These are phyloP conservation scores for Rhizophagus clarus DNA, from an alignment of 192 early-diverging fungal species.

Conservation along the genomic window DNA sequence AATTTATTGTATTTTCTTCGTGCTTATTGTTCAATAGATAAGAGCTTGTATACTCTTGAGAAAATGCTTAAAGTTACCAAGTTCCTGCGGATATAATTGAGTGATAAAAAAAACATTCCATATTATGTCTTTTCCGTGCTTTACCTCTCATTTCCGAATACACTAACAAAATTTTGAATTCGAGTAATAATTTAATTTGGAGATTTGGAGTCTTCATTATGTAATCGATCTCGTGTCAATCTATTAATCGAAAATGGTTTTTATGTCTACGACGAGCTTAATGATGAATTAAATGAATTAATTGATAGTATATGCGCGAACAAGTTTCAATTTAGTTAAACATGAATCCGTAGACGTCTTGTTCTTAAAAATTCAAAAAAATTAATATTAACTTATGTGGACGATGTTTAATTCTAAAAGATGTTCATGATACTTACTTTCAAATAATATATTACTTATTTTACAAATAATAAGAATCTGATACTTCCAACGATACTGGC, in stretches of 20 bases:
- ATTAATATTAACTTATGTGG: neutral
- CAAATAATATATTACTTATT: neutral
- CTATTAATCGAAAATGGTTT: too few species aligned
- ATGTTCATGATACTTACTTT: neutral
- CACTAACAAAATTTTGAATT: neutral
- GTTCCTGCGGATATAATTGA: neutral
- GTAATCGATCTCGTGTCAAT: too few species aligned
- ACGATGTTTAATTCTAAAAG: neutral
- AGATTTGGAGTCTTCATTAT: too few species aligned
- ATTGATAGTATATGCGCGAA: too few species aligned
- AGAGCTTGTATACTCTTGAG: neutral
- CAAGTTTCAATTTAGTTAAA: too few species aligned
- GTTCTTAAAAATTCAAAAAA: neutral
- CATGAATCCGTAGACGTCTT: neutral
- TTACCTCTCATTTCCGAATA: neutral
- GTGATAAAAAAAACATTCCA: neutral
- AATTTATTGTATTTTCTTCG: neutral
- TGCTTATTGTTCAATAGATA: too few species aligned
- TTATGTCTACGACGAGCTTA: too few species aligned
- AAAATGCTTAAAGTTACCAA: neutral
- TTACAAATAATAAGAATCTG: slow-evolving; percentile 39
- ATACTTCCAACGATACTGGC: slow-evolving; percentile 50
- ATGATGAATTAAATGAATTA: too few species aligned
- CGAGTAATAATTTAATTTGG: too few species aligned
- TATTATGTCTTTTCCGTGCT: neutral